Evolutionary conservation across 2,329 filamentous ascomycete species (phyloP), one percentile per base, ranked within the genome.

Genomic region (Colletotrichum tropicicola): DNA sequence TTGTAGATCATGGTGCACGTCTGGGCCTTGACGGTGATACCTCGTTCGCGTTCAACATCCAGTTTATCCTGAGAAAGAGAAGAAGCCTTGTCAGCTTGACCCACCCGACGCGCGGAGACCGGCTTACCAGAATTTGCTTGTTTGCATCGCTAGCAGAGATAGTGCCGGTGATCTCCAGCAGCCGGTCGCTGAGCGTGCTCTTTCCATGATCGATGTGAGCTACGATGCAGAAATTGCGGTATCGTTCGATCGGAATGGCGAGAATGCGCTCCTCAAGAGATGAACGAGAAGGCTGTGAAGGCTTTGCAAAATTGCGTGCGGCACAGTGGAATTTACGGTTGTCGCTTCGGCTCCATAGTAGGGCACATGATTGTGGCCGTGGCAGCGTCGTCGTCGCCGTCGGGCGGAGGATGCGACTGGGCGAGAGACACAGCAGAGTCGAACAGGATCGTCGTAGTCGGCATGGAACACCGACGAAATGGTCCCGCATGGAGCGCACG

Each of bases 161-260:
- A 6, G 95, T 98, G 19, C 96, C 95, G 1, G 96, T 99, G 68
- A 97, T 84, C 83, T 99, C 96, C 67, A 99, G 87, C 57, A 99
- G 82, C 3, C 96, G 91, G 74, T 99, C 96, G 70, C 91, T 95
- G 56, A 99, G 89, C 5, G 96, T 99, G 75, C 92, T 97, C 80
- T 99, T 99, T 73, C 96, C 96, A 89, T 99, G 96, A 77, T 99
- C 96, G 75, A 99, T 97, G 77, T 99, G 96, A 9, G 96, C 96
- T 54, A 99, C 95, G 73, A 99, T 98, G 79, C 96, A 99, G 78
- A 99, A 99, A 78, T 99, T 99, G 68, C 96, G 91, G 70, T 89
- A 95, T 19, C 92, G 87, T 61, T 91, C 88, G 72, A 94, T 91
- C 3, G 92, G 92, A 58, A 95, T 94, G 6, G 87, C 88, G 15